Evolutionary conservation across 208 protist species (phyloP), one percentile per base, ranked within the genome.

Genomic region (Kentomonas sorsogonicus): DNA sequence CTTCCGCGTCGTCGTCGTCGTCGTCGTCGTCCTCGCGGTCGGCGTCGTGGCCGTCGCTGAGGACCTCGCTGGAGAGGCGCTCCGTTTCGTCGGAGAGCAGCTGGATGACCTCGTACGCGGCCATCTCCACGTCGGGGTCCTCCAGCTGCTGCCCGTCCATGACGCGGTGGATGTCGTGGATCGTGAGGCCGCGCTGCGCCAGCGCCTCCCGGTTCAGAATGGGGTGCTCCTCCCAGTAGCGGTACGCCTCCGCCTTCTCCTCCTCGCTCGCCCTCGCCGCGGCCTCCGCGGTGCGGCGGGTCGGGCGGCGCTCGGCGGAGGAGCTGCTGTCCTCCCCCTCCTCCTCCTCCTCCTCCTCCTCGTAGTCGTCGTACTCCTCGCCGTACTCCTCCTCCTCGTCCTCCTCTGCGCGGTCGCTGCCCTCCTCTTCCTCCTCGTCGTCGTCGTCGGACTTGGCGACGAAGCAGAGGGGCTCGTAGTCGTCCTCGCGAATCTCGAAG

Each of bases 401-500:
- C 6, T 62, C 44, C 50, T 82, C 74, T 0, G 61, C 36, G 15
- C 48, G 23, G 34, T 81, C 72, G 22, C 46, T 52, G 30, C 66
- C 69, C 23, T 53, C 60, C 7, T 75, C 51, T 40, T 55, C 74
- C 52, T 55, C 66, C 34, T 67, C 67, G 53, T 71, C 50, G 40
- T 71, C 67, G 11, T 75, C 70, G 40, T 31, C 56, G 25, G 67
- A 60, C 20, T 66, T 53, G 10, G 77, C 57, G 16, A 86, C 74
- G 53, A 89, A 89, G 62, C 85, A 89, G 25, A 81, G 67, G 7
- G 86, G 86, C 22, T 77, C 64, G 60, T 91, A 94, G 64, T 94
- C 86, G 46, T 94, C 86, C 40, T 94, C 83, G 38, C 79, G 68
- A 45, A 90, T 70, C 20, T 89, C 83, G 40, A 94, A 94, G 69